A percentile compares a stretch with the other conserved stretches of the same genome.
These are phyloP conservation scores for Ceratorhiza oryzae-sativae DNA, from an alignment of 1,284 basidiomycete genomes.

Conservation along the genomic window DNA sequence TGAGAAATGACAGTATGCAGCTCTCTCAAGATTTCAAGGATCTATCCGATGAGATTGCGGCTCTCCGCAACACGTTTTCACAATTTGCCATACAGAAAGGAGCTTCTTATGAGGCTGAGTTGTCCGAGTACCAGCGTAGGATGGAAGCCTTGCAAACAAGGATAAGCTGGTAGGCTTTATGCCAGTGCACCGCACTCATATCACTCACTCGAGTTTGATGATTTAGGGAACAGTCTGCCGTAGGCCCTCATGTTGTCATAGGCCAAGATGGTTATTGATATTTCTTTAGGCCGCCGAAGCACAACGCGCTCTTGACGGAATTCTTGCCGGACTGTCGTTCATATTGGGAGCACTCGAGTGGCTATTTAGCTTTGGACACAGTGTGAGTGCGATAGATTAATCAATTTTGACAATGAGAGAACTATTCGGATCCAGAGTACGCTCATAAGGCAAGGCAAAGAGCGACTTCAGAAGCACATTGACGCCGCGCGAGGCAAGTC, in stretches of 20 bases:
- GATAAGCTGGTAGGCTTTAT: background rate
- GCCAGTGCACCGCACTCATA: background rate
- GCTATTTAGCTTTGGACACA: conserved; percentile 6
- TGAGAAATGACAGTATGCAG: background rate
- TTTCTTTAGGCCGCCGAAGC: conserved; percentile 5
- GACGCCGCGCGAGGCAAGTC: conserved; percentile 3
- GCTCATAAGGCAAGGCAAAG: background rate
- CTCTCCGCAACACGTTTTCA: background rate
- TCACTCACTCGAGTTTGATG: too few species aligned
- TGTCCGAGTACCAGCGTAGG: background rate
- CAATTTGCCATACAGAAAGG: background rate
- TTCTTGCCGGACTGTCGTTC: background rate
- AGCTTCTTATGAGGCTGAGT: background rate
- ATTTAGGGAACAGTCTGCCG: too few species aligned
- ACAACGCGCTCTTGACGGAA: background rate
- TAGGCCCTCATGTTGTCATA: background rate
- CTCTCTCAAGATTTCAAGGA: background rate
- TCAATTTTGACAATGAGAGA: background rate
- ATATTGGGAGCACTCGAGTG: background rate
- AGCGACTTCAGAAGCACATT: conserved; percentile 2
- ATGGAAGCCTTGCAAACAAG: background rate
- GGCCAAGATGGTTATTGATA: background rate
- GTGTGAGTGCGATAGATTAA: conserved; percentile 5
- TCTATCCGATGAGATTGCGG: background rate
- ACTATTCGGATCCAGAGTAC: conserved; percentile 1